These are phyloP conservation scores for Aspergillus fischeri DNA, from an alignment of 2,329 filamentous ascomycete genomes.

Conservation along the genomic window DNA sequence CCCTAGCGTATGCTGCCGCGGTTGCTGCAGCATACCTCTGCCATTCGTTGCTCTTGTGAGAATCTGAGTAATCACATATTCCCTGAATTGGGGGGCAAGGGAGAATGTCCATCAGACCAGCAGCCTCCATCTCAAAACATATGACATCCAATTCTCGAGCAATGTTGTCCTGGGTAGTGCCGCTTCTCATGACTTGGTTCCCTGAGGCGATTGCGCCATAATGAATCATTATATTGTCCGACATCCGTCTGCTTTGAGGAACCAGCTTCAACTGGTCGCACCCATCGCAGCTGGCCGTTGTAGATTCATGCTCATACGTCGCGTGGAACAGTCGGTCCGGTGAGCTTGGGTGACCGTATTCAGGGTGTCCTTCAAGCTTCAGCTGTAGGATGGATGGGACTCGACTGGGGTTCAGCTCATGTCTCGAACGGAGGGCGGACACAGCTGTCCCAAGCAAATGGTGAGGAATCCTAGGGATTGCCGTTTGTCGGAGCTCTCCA, in stretches of 20 bases:
- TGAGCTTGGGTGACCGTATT: constrained; percentile 1
- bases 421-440: background rate
- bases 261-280: constrained; percentile 1
- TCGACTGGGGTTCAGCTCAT: background rate
- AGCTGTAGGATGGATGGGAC: constrained; percentile 3
- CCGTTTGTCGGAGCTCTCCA: constrained; percentile 11
- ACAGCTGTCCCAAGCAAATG: constrained; percentile 1
- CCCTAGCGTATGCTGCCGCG: constrained; percentile 27
- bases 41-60: constrained; percentile 38
- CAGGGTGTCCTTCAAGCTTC: background rate
- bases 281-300: background rate
- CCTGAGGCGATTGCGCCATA: constrained; percentile 24
- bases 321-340: constrained; percentile 5
- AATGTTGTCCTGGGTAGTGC: constrained; percentile 4
- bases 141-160: constrained; percentile 9
- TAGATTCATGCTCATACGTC: constrained; percentile 3
- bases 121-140: constrained; percentile 33
- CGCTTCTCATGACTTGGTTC: constrained; percentile 22
- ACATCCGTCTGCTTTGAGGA: background rate
- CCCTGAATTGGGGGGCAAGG: constrained; percentile 40
- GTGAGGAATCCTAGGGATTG: background rate
- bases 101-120: constrained; percentile 24
- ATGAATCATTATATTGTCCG: constrained; percentile 11
- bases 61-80: constrained; percentile 41
- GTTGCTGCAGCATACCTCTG: constrained; percentile 32